Evolutionary conservation across 2,329 filamentous ascomycete species (phyloP), one percentile per base, ranked within the genome.

Genomic region (Aureobasidium sp.): DNA sequence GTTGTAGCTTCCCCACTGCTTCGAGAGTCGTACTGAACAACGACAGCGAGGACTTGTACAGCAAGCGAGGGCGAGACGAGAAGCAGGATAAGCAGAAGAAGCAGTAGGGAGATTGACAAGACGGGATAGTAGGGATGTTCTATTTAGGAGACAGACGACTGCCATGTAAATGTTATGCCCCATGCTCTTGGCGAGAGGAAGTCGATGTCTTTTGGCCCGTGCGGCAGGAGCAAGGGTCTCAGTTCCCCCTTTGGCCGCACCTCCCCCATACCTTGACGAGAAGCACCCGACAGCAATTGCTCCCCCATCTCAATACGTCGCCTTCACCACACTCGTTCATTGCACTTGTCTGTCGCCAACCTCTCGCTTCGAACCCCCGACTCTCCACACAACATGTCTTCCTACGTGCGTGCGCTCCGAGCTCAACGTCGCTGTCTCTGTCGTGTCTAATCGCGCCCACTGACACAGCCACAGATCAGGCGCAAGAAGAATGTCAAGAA

Each of bases 401-500:
- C 49, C 49, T 61, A 61, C 42, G 60, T 61, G 31, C 40, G 57
- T 60, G 57, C 57, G 45, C 57, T 42, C 44, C 42, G n/a, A 40
- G 33, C 49, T 42, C 40, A 33, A 57, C 48, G 17, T 44, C 31
- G 40, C 40, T 17, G 35, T 50, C 50, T 44, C 49, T 24, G 14
- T 31, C 62, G 69, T 67, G 64, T 58, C 40, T 48, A 33, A 60
- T 40, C 35, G 39, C 39, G 62, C 62, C 62, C 22, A 58, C 63
- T 64, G 56, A 64, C 63, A 64, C 35, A n/a, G 47, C 45, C 33
- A 44, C 77, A 91, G 86, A 90, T 95, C 79, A 94, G 94, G 81
- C 89, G 91, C 80, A 99, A 99, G 93, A 99, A 99, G 90, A 97
- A 99, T 85, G 93, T 99, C 81, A 97, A 97, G 89, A 97, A 97